A percentile compares a stretch with the other conserved stretches of the same genome.
Conservation (phyloP, 2,329 filamentous ascomycete genomes). For the Kalaharituber pfeilii region DNA sequence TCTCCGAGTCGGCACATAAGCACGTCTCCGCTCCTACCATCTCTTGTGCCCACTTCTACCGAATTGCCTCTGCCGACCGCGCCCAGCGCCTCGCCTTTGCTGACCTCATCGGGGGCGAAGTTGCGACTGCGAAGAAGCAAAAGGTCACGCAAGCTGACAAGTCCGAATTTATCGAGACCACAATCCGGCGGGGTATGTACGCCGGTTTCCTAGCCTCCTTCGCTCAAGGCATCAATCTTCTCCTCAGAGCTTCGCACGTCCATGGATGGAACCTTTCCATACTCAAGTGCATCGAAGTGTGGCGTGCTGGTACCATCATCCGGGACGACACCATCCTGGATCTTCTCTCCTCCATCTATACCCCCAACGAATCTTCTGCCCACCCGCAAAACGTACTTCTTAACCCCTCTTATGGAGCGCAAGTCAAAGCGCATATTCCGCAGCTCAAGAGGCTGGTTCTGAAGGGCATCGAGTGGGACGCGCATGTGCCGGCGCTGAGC, state of each 20-base stretch:
- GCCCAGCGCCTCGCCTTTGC: slow-evolving; percentile 37
- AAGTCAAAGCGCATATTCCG: slow-evolving; percentile 27
- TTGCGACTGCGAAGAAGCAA: slow-evolving; percentile 19
- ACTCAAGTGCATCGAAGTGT: no score
- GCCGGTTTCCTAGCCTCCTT: slow-evolving; percentile 44
- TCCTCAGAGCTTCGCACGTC: slow-evolving; percentile 37
- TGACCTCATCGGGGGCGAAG: slow-evolving; percentile 30
- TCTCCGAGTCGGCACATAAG: slow-evolving; percentile 41
- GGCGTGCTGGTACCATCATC: slow-evolving; percentile 56
- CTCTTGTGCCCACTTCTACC: slow-evolving; percentile 43
- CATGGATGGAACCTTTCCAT: no score
- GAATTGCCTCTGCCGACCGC: slow-evolving; percentile 45
- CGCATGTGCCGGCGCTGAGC: slow-evolving; percentile 42
- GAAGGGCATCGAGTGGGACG: slow-evolving; percentile 39
- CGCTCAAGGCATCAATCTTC: slow-evolving; percentile 48
- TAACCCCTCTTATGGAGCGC: slow-evolving; percentile 24
- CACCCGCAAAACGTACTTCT: slow-evolving; percentile 30
- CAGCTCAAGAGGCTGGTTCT: slow-evolving; percentile 40
- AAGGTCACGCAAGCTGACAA: slow-evolving; percentile 19
- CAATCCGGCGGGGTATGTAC: slow-evolving; percentile 44
- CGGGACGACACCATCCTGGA: slow-evolving; percentile 47
- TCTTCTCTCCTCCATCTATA: slow-evolving; percentile 37
- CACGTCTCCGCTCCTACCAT: slow-evolving; percentile 50
- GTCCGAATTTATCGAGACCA: slow-evolving; percentile 34
- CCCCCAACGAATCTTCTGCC: slow-evolving; percentile 27